Evolutionary conservation across 192 early-diverging fungal genomes (phyloP).

Genomic region (Geosiphon pyriformis): DNA sequence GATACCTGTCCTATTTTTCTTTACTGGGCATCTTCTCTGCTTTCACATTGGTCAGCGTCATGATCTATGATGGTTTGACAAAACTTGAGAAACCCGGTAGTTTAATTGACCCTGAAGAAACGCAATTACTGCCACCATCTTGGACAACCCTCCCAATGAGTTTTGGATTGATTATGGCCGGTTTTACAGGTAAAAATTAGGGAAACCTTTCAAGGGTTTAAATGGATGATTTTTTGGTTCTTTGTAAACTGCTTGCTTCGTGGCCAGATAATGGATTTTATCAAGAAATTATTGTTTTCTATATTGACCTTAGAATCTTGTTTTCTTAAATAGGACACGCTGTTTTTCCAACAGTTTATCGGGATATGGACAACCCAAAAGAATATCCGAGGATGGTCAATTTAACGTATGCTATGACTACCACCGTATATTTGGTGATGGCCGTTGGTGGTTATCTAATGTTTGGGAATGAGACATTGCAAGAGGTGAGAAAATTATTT

Average conservation of each 20-base stretch:
- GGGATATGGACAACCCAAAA: slow-evolving; percentile 54
- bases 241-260: neutral
- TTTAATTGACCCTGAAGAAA: slow-evolving; percentile 45
- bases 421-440: slow-evolving; percentile 47
- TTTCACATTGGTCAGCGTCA: slow-evolving; percentile 43
- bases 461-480: slow-evolving; percentile 58
- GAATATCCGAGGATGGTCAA: slow-evolving; percentile 50
- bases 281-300: neutral
- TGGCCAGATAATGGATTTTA: neutral
- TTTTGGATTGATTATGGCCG: slow-evolving; percentile 53
- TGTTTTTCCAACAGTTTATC: slow-evolving; percentile 62
- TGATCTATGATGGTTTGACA: slow-evolving; percentile 52
- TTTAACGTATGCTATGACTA: slow-evolving; percentile 46
- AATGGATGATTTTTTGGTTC: too few species aligned
- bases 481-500: slow-evolving; percentile 39
- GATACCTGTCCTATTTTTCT: slow-evolving; percentile 48
- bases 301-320: neutral
- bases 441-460: slow-evolving; percentile 57
- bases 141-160: slow-evolving; percentile 37
- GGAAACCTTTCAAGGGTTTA: too few species aligned
- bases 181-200: slow-evolving; percentile 40
- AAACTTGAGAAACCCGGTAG: slow-evolving; percentile 49
- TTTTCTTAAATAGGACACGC: slow-evolving; percentile 43
- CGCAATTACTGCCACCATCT: slow-evolving; percentile 34
- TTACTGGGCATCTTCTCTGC: slow-evolving; percentile 56